Conservation (phyloP, 2,329 filamentous ascomycete genomes). For the Myrmaecium sp. region DNA sequence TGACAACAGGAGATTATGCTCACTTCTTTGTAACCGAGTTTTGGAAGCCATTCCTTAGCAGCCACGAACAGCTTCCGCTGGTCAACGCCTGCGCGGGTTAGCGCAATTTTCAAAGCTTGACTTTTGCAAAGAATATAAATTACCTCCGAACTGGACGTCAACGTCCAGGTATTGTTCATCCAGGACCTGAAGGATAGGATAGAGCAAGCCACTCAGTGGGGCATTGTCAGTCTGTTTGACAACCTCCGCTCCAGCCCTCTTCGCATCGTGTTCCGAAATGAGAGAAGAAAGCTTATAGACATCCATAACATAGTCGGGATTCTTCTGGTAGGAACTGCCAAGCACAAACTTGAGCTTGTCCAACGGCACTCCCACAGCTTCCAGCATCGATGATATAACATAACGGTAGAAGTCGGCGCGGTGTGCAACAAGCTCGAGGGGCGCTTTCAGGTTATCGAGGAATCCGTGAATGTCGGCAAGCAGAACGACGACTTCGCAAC, state of each 20-base stretch:
- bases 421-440: constrained; percentile 69
- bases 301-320: constrained; percentile 64
- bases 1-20: constrained; percentile 12
- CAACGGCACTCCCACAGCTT: constrained; percentile 62
- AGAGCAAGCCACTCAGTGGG: constrained; percentile 56
- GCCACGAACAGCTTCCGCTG: constrained; percentile 81
- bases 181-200: constrained; percentile 75
- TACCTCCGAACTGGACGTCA: constrained; percentile 79
- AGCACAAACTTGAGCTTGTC: constrained; percentile 69
- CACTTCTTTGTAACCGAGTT: constrained; percentile 71
- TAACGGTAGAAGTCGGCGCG: constrained; percentile 72
- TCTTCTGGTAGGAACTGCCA: constrained; percentile 66
- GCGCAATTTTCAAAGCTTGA: too few relatives aligned
- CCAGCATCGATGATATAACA: constrained; percentile 56
- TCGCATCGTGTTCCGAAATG: constrained; percentile 63
- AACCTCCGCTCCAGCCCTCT: constrained; percentile 81
- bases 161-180: constrained; percentile 73
- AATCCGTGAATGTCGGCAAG: constrained; percentile 51
- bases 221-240: constrained; percentile 81
- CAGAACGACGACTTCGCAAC: constrained; percentile 65
- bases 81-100: too few relatives aligned
- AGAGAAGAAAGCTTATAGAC: constrained; percentile 58
- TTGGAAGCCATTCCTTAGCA: constrained; percentile 70
- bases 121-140: too few relatives aligned
- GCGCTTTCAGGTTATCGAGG: constrained; percentile 71